phyloP scores from a whole-genome alignment of 1,284 basidiomycete genomes.

The Moesziomyces globuligerus region DNA sequence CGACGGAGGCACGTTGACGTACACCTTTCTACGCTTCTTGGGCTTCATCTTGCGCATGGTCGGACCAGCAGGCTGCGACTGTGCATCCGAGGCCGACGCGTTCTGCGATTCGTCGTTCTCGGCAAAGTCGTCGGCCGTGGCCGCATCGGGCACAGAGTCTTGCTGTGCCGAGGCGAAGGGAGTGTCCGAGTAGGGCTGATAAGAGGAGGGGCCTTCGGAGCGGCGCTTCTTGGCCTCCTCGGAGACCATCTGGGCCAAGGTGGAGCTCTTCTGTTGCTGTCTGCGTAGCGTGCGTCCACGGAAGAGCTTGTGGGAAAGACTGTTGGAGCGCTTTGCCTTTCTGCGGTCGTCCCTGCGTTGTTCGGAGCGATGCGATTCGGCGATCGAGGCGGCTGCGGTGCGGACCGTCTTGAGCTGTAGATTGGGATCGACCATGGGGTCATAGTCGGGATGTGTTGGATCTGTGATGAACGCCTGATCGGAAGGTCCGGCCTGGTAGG shows the following conservation, averaged over 20 bases:
- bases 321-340: conserved; percentile 42
- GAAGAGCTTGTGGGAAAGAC: conserved; percentile 52
- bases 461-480: conserved; percentile 51
- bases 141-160: conserved; percentile 28
- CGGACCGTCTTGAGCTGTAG: conserved; percentile 60
- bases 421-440: conserved; percentile 60
- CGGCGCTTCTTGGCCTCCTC: conserved; percentile 39
- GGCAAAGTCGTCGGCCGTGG: conserved; percentile 33
- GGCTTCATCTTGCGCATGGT: conserved; percentile 54
- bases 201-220: conserved; percentile 34
- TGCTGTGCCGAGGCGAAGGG: conserved; percentile 59
- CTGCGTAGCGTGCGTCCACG: conserved; percentile 48
- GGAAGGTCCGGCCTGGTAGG: conserved; percentile 49
- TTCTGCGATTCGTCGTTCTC: conserved; percentile 12
- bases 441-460: conserved; percentile 60
- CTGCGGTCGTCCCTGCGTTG: conserved; percentile 51
- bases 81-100: neutral
- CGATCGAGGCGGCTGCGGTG: conserved; percentile 63
- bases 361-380: conserved; percentile 61
- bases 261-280: conserved; percentile 34
- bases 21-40: conserved; percentile 59
- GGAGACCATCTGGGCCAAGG: conserved; percentile 28
- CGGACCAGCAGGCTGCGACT: conserved; percentile 24
- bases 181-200: conserved; percentile 37
- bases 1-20: conserved; percentile 67